Evolutionary conservation across 202 grass and related monocot species (phyloP).

Genomic region (Carex arenaria): DNA sequence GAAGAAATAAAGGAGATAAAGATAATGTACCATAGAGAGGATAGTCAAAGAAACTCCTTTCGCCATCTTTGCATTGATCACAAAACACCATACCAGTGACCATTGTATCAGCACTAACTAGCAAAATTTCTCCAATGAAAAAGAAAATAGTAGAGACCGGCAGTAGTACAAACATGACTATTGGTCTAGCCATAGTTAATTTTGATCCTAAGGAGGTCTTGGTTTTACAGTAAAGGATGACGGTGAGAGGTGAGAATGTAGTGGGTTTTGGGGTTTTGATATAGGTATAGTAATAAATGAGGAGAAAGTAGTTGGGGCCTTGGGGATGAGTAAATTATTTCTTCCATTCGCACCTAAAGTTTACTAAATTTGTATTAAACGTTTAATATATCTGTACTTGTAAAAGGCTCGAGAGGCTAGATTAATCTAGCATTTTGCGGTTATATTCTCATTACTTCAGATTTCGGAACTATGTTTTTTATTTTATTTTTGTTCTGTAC

Average conservation of each 20-base stretch:
- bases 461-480: background rate
- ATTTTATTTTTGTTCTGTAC: too few species aligned
- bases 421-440: background rate
- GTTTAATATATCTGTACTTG: background rate
- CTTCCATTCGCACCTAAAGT: background rate
- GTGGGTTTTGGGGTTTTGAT: slow-evolving; percentile 16
- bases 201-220: background rate
- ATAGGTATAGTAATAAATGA: slow-evolving; percentile 21
- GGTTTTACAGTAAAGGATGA: background rate
- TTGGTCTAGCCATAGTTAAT: background rate
- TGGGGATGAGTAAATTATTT: slow-evolving; percentile 15
- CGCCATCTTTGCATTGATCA: slow-evolving; percentile 85
- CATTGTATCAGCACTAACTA: slow-evolving; percentile 44
- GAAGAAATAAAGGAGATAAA: background rate
- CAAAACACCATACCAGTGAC: slow-evolving; percentile 88
- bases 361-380: background rate
- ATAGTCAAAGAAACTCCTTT: slow-evolving; percentile 68
- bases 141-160: background rate
- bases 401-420: background rate
- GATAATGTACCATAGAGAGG: slow-evolving; percentile 48
- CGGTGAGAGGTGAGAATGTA: slow-evolving; percentile 20
- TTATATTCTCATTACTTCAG: background rate
- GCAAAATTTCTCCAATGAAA: background rate
- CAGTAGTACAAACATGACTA: background rate
- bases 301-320: slow-evolving; percentile 9